Base-by-base conservation (phyloP, 257 asterid genomes). In the Paraleonurus japonicus region DNA sequence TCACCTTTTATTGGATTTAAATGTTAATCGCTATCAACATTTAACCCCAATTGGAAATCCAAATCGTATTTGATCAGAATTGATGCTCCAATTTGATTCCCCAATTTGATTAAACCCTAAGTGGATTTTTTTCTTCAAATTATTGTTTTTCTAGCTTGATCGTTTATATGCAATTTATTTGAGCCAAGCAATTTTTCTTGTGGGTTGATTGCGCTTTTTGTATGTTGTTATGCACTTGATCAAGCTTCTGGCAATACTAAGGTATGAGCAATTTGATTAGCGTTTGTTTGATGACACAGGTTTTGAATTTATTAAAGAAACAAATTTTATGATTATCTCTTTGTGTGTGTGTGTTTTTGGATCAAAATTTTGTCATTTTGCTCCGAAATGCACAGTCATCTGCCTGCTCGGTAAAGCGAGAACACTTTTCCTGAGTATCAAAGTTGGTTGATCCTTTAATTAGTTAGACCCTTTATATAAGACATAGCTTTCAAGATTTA, bases 41-140 rank as follows among this genome's bases (percentile, higher is more conserved):
- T n/a, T 69, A 30, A 20, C 15, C 30, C 65, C 69, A 78, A 57
- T 76, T 51, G 61, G 48, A 41, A 47, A 76, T 61, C 61, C 58
- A 41, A 23, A 17, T 39, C 23, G 76, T 16, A 43, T 33, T 62
- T 70, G 27, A 26, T 73, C 54, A 11, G n/a, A 48, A 24, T 43
- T 62, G 72, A 61, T 65, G 54, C 41, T 28, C 65, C 27, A 76
- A 37, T 53, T 64, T 66, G 76, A 24, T 69, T 53, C 79, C 84
- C 85, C 75, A 67, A 79, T 74, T 68, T 55, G 73, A 64, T 71
- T 33, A 50, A 79, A 71, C 68, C 81, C 78, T 71, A 74, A 54
- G 6, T n/a, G 30, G 48, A 64, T 65, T 66, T 7, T 30, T 66
- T 45, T 4, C 16, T 45, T 4, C 16, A 5, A 43, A 11, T 41